Percentiles rank a stretch among this genome's conserved stretches.
These are phyloP conservation scores for Dorcoceras hygrometricum DNA, from an alignment of 257 asterid genomes.

Conservation along the genomic window DNA sequence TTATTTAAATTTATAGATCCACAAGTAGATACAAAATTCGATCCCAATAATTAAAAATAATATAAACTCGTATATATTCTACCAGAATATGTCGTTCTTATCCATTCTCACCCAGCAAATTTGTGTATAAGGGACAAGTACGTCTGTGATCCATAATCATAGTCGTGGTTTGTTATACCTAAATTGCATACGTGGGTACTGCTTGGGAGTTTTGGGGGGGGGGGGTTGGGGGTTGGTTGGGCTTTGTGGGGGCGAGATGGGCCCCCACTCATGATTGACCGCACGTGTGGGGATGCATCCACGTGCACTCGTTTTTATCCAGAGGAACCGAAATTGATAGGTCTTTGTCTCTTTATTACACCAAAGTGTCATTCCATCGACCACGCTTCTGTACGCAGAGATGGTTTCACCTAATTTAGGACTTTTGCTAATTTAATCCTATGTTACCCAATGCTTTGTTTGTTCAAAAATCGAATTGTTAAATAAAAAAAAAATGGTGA, in stretches of 20 bases:
- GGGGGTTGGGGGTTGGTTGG: not conserved
- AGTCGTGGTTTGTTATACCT: not conserved
- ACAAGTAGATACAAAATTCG: too few relatives aligned
- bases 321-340: conserved; percentile 39
- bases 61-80: too few relatives aligned
- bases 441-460: not conserved
- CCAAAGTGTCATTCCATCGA: not conserved
- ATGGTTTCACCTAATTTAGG: not conserved
- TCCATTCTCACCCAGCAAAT: not conserved
- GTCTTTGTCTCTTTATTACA: conserved; percentile 42
- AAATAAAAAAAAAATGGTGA: too few relatives aligned
- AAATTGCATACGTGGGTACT: conserved; percentile 21
- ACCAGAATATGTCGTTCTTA: not conserved
- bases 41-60: too few relatives aligned
- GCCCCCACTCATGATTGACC: conserved; percentile 51
- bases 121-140: not conserved
- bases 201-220: too few relatives aligned
- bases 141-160: not conserved
- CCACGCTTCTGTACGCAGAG: not conserved
- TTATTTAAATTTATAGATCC: too few relatives aligned
- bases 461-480: too few relatives aligned
- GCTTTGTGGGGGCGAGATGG: conserved; percentile 22
- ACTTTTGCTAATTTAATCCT: not conserved
- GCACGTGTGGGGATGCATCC: conserved; percentile 86
- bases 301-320: conserved; percentile 83